Evolutionary conservation across 1,284 basidiomycete species (phyloP), one percentile per base, ranked within the genome.

Genomic region (Apiotrichum montevideense): DNA sequence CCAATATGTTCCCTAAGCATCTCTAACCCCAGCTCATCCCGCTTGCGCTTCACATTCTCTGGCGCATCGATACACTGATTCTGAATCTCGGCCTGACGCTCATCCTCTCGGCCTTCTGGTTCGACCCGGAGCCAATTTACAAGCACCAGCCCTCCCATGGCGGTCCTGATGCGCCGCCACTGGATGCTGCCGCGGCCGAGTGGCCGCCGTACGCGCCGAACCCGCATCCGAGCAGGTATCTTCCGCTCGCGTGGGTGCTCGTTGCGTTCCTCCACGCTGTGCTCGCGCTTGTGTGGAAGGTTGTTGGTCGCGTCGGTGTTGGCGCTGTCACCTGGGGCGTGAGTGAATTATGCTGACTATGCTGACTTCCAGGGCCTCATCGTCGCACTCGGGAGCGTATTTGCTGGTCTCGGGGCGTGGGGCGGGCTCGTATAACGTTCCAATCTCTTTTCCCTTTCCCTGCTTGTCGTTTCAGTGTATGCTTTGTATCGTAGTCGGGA

Each of bases 21-120:
- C 21, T 42, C 41, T 51, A 9, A 50, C 32, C 29, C 2, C 63
- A 75, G 73, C 72, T 67, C 56, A 76, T 77, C 45, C 72, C 74
- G 0, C 66, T 77, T 56, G 64, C 74, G 1, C 65, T 77, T 9
- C 75, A 76, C 52, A 61, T 75, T 3, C 65, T 77, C 4, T 77
- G 75, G 75, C 66, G 76, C 44, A 63, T 77, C 35, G 76, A 77
- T 54, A 74, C 74, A 42, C 68, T 77, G 3, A 67, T 77, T 0
- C 67, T 77, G 55, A 77, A 76, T 57, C 70, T 77, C n/a, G 76
- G 76, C 34, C 62, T 77, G 3, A 77, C 76, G n/a, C 64, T 77
- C 5, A 66, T 76, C 50, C 65, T 76, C 41, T 72, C 74, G 8
- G 68, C 73, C 6, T 76, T 68, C 64, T 77, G 73, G 59, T 73